Conservation (phyloP, 2,329 filamentous ascomycete species). For the Colletotrichum australisinense region DNA sequence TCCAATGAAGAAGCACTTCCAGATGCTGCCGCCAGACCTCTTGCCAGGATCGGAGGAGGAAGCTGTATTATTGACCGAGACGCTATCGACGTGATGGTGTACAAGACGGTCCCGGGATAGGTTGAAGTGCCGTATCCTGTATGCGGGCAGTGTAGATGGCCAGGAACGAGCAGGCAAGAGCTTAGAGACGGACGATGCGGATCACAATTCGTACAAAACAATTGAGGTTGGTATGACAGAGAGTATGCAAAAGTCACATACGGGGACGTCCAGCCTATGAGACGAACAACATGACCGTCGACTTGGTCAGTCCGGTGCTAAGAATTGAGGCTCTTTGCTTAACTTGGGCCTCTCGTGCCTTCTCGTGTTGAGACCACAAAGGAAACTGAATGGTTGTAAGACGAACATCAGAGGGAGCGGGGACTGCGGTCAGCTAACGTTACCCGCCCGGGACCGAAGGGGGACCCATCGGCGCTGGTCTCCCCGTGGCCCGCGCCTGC, state of each 20-base stretch:
- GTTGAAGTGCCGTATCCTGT: background rate
- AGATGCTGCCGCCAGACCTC: background rate
- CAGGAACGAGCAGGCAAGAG: background rate
- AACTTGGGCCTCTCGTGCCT: slow-evolving; percentile 15
- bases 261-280: background rate
- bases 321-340: slow-evolving; percentile 25
- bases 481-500: background rate
- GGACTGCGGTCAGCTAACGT: background rate
- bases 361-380: background rate
- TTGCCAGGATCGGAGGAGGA: background rate
- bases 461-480: background rate
- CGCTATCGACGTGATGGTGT: slow-evolving; percentile 6
- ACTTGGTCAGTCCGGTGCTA: slow-evolving; percentile 17
- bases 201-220: background rate
- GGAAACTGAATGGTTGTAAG: slow-evolving; percentile 10
- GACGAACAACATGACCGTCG: slow-evolving; percentile 15
- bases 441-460: slow-evolving; percentile 33
- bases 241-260: background rate
- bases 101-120: background rate
- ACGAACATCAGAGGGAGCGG: slow-evolving; percentile 6
- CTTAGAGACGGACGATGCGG: background rate
- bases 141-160: background rate
- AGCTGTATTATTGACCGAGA: slow-evolving; percentile 20
- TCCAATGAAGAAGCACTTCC: slow-evolving; percentile 19
- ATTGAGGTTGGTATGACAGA: background rate